Evolutionary conservation across 2,329 filamentous ascomycete species (phyloP), one percentile per base, ranked within the genome.

Genomic region (Falciphora oryzae): DNA sequence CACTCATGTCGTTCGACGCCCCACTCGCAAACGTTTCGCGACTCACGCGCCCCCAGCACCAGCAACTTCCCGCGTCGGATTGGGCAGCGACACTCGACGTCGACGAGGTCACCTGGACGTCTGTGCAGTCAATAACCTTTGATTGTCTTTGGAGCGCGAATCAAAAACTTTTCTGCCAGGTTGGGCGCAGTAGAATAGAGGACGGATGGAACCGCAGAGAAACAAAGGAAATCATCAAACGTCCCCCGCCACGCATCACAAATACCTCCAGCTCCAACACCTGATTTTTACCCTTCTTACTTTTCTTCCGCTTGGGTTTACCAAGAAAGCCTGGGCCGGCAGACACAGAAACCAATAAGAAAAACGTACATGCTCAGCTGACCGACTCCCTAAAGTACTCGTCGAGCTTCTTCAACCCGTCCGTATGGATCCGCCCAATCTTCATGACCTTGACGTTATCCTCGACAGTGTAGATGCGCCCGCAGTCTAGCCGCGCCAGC

Each of bases 401-500:
- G 25, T 72, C 69, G 57, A 73, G 59, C 44, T 22, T 22, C 13
- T 4, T 2, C 25, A 72, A 32, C 28, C 60, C 68, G 1, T 64
- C 64, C 0, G 68, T 66, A 59, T 72, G 70, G 22, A 73, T 67
- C 58, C 71, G 62, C 11, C 71, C 71, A 38, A 72, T 66, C 66
- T 73, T 73, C 65, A 70, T 66, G 0, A 72, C 69, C 61, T 38
- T 61, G 59, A 72, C 44, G 53, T 67, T 65, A 13, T 73, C 68
- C 65, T 73, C 70, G 13, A 73, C 69, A 1, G 71, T 72, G 59
- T 70, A 73, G 4, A 72, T 62, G n/a, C 71, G 64, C 1, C 68
- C 66, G 44, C 69, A 71, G 60, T 73, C 71, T 27, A 73, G 57
- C 53, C 71, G 64, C 28, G 71, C 71, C 22, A 66, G 27, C 11